phyloP scores from a whole-genome alignment of 352 stramenopile genomes.

The Globisporangium irregulare region DNA sequence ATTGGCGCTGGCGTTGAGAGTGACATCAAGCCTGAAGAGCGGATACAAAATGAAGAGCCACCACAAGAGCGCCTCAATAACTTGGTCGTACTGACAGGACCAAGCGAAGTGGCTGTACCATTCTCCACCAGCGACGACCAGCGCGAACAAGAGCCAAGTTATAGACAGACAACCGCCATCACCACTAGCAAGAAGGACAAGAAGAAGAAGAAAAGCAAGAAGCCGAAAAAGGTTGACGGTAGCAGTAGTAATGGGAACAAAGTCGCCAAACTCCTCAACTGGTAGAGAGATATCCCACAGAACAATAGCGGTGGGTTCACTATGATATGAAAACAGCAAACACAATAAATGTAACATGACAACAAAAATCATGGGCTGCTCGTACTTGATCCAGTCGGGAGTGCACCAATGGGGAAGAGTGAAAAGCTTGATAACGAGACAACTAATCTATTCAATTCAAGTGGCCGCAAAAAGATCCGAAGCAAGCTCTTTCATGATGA shows the following conservation, averaged over 20 bases:
- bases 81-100: too few species aligned
- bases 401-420: not conserved
- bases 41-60: not conserved
- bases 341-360: not conserved
- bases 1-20: not conserved
- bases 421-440: not conserved
- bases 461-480: not conserved
- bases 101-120: too few species aligned
- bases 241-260: not conserved
- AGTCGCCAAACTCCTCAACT: not conserved
- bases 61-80: too few species aligned
- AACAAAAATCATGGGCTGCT: too few species aligned
- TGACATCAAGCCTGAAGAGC: not conserved
- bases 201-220: conserved; percentile 8
- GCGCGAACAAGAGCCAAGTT: not conserved
- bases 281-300: not conserved
- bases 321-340: not conserved
- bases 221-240: not conserved
- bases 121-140: not conserved
- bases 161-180: not conserved
- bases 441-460: not conserved
- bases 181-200: not conserved
- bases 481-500: not conserved
- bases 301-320: not conserved
- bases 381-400: too few species aligned